Percentiles rank a stretch among this genome's conserved stretches.
phyloP scores from a whole-genome alignment of 495 filamentous ascomycete genomes.

The Pseudotulostoma volvatum region DNA sequence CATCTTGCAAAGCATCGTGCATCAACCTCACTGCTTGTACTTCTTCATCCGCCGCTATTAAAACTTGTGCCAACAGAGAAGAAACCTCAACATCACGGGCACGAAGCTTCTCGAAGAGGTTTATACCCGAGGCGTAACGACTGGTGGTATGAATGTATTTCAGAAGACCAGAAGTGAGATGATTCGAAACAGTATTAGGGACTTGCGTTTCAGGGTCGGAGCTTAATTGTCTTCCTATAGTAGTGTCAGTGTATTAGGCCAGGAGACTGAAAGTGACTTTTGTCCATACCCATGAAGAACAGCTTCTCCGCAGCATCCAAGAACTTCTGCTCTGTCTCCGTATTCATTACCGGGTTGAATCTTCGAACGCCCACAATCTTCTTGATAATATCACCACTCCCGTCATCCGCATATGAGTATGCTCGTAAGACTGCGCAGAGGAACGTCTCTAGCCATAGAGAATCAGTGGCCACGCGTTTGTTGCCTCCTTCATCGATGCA shows the following conservation, averaged over 20 bases:
- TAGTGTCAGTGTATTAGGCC: constrained; percentile 9
- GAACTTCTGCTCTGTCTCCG: constrained; percentile 92
- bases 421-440: constrained; percentile 84
- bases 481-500: constrained; percentile 93
- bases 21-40: constrained; percentile 82
- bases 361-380: constrained; percentile 87
- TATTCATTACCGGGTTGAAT: constrained; percentile 95
- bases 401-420: constrained; percentile 92
- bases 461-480: constrained; percentile 78
- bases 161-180: constrained; percentile 80
- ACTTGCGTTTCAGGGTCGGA: constrained; percentile 97
- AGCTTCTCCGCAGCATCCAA: constrained; percentile 86
- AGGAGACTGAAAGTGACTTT: constrained; percentile 1
- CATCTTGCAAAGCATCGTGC: constrained; percentile 71
- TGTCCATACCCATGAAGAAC: constrained; percentile 91
- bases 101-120: constrained; percentile 91
- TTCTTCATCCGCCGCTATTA: constrained; percentile 88
- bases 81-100: constrained; percentile 84
- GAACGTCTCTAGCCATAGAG: constrained; percentile 93
- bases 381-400: constrained; percentile 75
- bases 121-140: constrained; percentile 88
- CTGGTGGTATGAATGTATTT: constrained; percentile 95
- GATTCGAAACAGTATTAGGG: constrained; percentile 91
- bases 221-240: constrained; percentile 75
- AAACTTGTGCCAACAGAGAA: constrained; percentile 74